Conservation (phyloP, 2,329 filamentous ascomycete genomes). For the Botrytis pseudocinerea region DNA sequence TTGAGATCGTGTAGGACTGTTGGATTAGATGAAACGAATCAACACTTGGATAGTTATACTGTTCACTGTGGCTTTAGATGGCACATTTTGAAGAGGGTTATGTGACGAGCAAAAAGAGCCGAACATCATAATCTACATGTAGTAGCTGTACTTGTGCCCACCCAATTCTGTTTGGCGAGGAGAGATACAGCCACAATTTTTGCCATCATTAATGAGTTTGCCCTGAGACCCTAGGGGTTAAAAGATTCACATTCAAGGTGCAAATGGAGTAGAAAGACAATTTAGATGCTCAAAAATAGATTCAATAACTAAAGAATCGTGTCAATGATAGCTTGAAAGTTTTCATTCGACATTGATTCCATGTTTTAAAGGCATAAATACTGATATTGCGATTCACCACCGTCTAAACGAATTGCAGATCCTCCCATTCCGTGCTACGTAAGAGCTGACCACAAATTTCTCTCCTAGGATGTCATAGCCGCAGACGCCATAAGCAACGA, state of each 20-base stretch:
- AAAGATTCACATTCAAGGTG: neutral
- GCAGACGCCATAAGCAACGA: neutral
- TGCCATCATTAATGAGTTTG: neutral
- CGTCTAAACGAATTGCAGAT: neutral
- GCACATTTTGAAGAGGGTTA: neutral
- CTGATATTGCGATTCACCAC: neutral
- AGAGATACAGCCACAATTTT: neutral
- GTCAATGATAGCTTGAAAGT: neutral
- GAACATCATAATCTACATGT: accelerated
- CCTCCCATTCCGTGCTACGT: no score
- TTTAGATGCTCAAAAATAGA: neutral
- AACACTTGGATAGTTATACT: no score
- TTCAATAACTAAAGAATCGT: neutral
- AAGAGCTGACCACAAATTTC: neutral
- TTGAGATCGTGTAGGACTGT: neutral
- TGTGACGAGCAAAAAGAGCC: neutral
- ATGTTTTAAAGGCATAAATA: no score
- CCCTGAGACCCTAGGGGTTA: neutral
- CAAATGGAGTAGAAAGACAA: accelerated
- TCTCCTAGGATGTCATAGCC: neutral
- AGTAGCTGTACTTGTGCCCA: no score
- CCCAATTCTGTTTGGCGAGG: neutral
- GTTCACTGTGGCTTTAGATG: neutral
- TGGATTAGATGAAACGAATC: accelerated
- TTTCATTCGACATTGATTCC: neutral